Evolutionary conservation across 306 rosid genomes (phyloP), one percentile per base, ranked within the genome.

Genomic region (Ochetophila trinervis): DNA sequence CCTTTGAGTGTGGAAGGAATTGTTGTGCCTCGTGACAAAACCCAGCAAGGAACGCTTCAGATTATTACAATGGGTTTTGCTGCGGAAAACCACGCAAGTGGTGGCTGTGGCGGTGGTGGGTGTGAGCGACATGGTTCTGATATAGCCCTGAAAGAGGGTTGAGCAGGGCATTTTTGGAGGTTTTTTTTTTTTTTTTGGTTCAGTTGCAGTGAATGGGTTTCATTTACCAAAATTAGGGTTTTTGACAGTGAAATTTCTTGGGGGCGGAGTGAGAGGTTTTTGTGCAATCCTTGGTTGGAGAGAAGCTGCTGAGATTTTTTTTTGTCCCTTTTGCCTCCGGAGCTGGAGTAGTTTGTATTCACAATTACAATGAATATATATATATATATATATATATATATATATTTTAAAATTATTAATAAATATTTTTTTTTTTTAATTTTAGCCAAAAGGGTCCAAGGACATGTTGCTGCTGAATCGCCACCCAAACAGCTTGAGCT

Each of bases 91-190:
- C 4, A 66, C 16, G 20, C 40, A 3, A n/a, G 62, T 5, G n/a
- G 60, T 5, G 34, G 62, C 9, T 4, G 57, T 14, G 68, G 67
- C 2, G 56, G 50, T 4, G 49, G 74, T 56, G 66, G 75, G 59
- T 52, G 59, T 66, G 47, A 72, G 70, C 6, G 90, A 79, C 65
- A 82, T 65, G 80, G 87, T 55, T 78, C 78, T 62, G 77, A 78
- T 5, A 68, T 59, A 74, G 63, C 85, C 74, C 19, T 76, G 76
- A 20, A 82, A 79, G 58, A 88, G 23, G 77, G 80, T 72, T 13
- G 86, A 76, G 82, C 63, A 84, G 6, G 79, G 66, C 85, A 87
- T 74, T 74, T 80, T 35, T 21, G 16, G 5, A 5, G 42, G 52
- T 21, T 27, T 4, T 65, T 11, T 52, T 18, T 53, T 60, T 23